Conservation (phyloP, 139 green algal species). For the Tetradesmus obliquus region DNA sequence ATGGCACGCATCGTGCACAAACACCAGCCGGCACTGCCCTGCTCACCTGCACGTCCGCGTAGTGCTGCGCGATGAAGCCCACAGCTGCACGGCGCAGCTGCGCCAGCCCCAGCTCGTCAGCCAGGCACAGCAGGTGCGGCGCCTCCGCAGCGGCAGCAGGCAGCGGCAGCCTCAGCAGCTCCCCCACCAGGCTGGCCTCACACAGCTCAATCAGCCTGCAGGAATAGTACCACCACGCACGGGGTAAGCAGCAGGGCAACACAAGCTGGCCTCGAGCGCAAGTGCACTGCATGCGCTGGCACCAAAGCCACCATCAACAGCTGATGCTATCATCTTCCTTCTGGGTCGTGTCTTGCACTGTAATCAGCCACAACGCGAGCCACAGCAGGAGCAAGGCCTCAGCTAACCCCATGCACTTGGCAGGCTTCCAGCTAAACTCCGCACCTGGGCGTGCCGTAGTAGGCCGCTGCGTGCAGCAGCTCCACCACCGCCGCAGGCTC, state of each 20-base stretch:
- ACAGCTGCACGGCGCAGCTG: slow-evolving; percentile 63
- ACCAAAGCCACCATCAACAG: too few relatives aligned
- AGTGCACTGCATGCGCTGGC: too few relatives aligned
- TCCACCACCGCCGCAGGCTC: slow-evolving; percentile 47
- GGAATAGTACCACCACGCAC: background rate
- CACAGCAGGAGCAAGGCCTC: too few relatives aligned
- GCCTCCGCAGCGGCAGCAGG: slow-evolving; percentile 55
- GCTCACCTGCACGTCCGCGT: slow-evolving; percentile 24
- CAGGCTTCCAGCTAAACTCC: background rate
- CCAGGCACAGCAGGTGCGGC: slow-evolving; percentile 63
- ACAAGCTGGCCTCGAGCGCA: too few relatives aligned
- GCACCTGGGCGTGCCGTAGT: slow-evolving; percentile 64
- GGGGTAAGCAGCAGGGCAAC: background rate
- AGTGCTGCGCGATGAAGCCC: slow-evolving; percentile 62
- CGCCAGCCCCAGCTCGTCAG: slow-evolving; percentile 61
- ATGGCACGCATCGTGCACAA: background rate
- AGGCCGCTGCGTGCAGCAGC: slow-evolving; percentile 64
- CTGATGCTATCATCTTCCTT: too few relatives aligned
- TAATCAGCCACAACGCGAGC: too few relatives aligned
- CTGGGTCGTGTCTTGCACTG: too few relatives aligned
- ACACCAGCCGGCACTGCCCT: background rate
- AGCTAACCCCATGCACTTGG: too few relatives aligned
- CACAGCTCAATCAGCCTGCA: slow-evolving; percentile 56
- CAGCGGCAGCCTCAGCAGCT: slow-evolving; percentile 44
- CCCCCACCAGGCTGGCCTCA: slow-evolving; percentile 60